Evolutionary conservation across 108 stramenopile genomes (phyloP).

Genomic region (Asterionellopsis glacialis): DNA sequence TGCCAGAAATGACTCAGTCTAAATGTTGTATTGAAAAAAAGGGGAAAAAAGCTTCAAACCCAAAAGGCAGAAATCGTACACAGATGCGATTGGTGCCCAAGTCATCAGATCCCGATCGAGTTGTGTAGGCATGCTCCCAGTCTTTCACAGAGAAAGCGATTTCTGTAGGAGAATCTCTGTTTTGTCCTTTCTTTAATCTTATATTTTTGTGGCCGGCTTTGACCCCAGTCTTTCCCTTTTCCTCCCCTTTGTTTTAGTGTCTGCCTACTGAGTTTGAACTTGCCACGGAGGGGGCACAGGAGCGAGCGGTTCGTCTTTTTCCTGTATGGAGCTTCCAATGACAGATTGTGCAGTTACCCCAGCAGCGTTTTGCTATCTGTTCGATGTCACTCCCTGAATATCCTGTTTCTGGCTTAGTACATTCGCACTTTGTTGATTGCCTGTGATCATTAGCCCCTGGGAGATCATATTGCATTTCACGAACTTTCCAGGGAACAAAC

Average conservation of each 20-base stretch:
- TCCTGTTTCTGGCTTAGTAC: too few species aligned
- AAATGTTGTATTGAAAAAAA: conserved; percentile 42
- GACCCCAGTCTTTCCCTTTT: neutral
- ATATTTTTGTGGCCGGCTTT: conserved; percentile 16
- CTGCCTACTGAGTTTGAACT: neutral
- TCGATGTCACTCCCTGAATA: too few species aligned
- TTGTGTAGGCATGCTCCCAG: conserved; percentile 11
- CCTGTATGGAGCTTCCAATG: too few species aligned
- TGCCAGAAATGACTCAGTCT: conserved; percentile 14
- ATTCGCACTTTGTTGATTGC: too few species aligned
- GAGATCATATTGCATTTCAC: too few species aligned
- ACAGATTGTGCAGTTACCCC: too few species aligned
- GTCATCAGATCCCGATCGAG: conserved; percentile 23
- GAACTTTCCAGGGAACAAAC: too few species aligned
- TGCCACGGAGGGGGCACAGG: too few species aligned
- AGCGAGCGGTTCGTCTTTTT: too few species aligned
- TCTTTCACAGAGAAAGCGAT: conserved; percentile 21
- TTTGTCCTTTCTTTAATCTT: too few species aligned
- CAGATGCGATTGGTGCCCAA: conserved; percentile 17
- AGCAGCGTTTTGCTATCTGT: too few species aligned
- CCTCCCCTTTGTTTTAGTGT: neutral
- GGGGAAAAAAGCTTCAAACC: conserved; percentile 28
- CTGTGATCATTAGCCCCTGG: too few species aligned
- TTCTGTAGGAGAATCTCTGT: neutral
- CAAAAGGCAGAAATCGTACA: conserved; percentile 30